These are phyloP conservation scores for Fragilaria crotonensis DNA, from an alignment of 108 stramenopile species.

Conservation along the genomic window DNA sequence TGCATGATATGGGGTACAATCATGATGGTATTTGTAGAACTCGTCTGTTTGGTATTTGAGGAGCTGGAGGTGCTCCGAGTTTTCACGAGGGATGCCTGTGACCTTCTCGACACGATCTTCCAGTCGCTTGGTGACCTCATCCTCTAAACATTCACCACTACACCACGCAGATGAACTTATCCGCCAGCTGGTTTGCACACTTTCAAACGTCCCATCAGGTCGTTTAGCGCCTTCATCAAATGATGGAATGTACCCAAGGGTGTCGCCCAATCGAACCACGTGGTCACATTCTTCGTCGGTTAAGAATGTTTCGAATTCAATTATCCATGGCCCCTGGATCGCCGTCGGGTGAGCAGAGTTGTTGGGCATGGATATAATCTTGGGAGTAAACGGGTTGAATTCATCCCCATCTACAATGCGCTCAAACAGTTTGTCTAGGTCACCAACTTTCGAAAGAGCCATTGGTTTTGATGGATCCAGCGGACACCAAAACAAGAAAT, in stretches of 20 bases:
- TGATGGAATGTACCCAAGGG: constrained; percentile 25
- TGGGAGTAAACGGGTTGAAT: constrained; percentile 23
- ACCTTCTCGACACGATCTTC: constrained; percentile 52
- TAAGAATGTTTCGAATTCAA: constrained; percentile 59
- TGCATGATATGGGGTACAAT: constrained; percentile 39
- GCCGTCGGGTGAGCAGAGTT: no score
- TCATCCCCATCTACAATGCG: neutral
- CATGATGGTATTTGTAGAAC: constrained; percentile 59
- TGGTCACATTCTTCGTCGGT: constrained; percentile 48
- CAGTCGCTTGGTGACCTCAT: constrained; percentile 30
- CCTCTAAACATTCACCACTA: constrained; percentile 35
- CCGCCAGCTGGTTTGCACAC: constrained; percentile 12
- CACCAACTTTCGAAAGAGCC: constrained; percentile 33
- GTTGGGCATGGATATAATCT: constrained; percentile 19
- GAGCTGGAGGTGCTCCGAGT: constrained; percentile 74
- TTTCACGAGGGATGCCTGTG: constrained; percentile 36
- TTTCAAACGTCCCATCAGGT: constrained; percentile 36
- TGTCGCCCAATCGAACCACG: constrained; percentile 39
- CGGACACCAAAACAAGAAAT: constrained; percentile 33
- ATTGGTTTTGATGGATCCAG: constrained; percentile 11
- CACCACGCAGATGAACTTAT: constrained; percentile 71
- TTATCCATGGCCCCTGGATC: constrained; percentile 42
- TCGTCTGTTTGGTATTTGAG: constrained; percentile 58
- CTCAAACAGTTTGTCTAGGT: constrained; percentile 41
- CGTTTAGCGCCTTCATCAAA: constrained; percentile 41